Base-by-base conservation (phyloP, 2,329 filamentous ascomycete species). In the Phialophora verrucosa region DNA sequence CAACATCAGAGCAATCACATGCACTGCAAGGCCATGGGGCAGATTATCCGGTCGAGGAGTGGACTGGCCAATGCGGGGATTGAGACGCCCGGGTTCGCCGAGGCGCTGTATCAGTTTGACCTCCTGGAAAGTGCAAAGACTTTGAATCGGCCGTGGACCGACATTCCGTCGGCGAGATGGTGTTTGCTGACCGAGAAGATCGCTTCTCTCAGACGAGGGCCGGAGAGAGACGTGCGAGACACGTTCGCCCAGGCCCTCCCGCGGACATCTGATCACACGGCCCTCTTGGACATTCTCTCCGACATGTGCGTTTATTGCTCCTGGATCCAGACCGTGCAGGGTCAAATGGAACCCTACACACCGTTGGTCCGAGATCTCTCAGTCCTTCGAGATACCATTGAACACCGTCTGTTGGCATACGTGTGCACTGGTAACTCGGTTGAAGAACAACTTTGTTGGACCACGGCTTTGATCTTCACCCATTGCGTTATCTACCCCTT, bases 51-150 rank as follows among this genome's bases (percentile, higher is more conserved):
- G 7, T 55, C 53, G 12, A 32, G 53, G 53, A 20, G 29, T 17
- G 27, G 29, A 10, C 53, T 55, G 25, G n/a, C 29, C 53, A 14
- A 31, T 20, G 29, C 29, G 25, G 53, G 53, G n/a, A 35, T 35
- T 5, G 25, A 31, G 53, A 32, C 53, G 5, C 53, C 53, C 10
- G 53, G 53, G 8, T 55, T 55, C 17, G 53, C 27, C 53, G 53
- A 55, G 17, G 53, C 53, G 53, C 29, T 55, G n/a, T 55, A 55
- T 10, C 53, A 55, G 29, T 55, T 55, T 35, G 53, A 55, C 53
- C 14, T 55, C 10, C 29, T 55, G 4, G 53, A 55, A 35, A 55
- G 53, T 35, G 53, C 53, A 29, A 55, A 55, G 53, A 35, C 53
- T 7, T 20, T 55, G 14, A 23, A 11, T 29, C 25, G 53, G 27